Conservation (phyloP, 2,329 filamentous ascomycete genomes). For the Thielaviopsis ethacetica region DNA sequence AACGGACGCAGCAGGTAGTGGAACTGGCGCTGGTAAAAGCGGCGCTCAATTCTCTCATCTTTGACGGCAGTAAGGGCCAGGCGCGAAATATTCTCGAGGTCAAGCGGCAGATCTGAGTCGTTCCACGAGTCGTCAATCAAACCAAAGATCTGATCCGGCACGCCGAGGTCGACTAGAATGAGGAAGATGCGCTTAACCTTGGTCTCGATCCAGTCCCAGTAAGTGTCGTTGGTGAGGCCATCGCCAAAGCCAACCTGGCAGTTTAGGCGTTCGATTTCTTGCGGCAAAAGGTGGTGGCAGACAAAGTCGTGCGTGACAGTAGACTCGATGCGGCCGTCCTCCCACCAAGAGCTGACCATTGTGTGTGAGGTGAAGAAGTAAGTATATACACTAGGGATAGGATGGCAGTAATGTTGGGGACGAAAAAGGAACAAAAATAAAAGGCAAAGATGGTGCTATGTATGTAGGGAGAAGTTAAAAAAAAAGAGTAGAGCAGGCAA, state of each 20-base stretch:
- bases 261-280: conserved; percentile 46
- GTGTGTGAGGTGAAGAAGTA: background rate
- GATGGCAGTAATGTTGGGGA: background rate
- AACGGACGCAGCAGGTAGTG: conserved; percentile 51
- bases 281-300: conserved; percentile 43
- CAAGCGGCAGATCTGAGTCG: conserved; percentile 56
- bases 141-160: conserved; percentile 58
- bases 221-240: conserved; percentile 53
- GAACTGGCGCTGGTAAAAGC: conserved; percentile 56
- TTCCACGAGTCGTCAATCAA: conserved; percentile 64
- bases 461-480: background rate
- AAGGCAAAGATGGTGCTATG: too few relatives aligned
- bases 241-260: conserved; percentile 48
- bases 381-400: background rate
- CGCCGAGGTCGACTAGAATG: conserved; percentile 50
- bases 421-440: background rate
- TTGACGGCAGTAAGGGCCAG: conserved; percentile 42
- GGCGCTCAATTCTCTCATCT: conserved; percentile 48
- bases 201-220: conserved; percentile 61
- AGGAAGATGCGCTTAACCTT: conserved; percentile 56
- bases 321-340: conserved; percentile 48
- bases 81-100: conserved; percentile 46
- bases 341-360: conserved; percentile 46
- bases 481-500: background rate
- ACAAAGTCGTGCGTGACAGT: conserved; percentile 56